Evolutionary conservation across 2,329 filamentous ascomycete genomes (phyloP), one percentile per base, ranked within the genome.

Genomic region (Cladosporium sphaerospermum): DNA sequence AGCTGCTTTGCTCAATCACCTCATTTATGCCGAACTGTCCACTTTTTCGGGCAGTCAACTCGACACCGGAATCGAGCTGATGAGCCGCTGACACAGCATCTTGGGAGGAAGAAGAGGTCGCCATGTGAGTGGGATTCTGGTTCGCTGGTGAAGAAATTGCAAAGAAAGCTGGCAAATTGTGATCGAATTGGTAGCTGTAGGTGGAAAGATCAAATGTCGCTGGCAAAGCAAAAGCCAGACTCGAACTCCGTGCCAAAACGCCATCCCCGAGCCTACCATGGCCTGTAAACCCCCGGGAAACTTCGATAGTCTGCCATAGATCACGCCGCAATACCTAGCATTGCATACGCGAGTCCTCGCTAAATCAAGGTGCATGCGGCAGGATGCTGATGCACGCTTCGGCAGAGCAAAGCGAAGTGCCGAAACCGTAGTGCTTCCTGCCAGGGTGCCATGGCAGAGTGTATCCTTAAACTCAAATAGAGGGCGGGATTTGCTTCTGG

Each of bases 21-120:
- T 37, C 45, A 23, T 33, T 40, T 9, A 11, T 40, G 14, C 16
- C 32, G 16, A 37, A 37, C 11, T 48, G 45, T 13, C 32, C 18
- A n/a, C 45, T 40, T 23, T 48, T 48, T n/a, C 45, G 45, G 8
- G 28, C 45, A n/a, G 33, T 37, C 45, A 48, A 34, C 10, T 48
- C 32, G 18, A 48, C 8, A 16, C 33, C 33, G 39, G 16, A 9
- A 31, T 23, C 16, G 14, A 11, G 42, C 23, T 28, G 23, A 28
- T 28, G 5, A 28, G 23, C 3, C 5, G 23, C 23, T 28, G 23
- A 28, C 14, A 42, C 31, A 2, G 45, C 32, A n/a, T 16, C 3
- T 10, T 19, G 33, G 10, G 33, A 37, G 9, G 45, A 28, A 40
- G 45, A 48, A 40, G 45, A 48, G n/a, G 11, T 5, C 10, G 36